These are phyloP conservation scores for Tricholoma saponaceum DNA, from an alignment of 768 basidiomycete species.

Conservation along the genomic window DNA sequence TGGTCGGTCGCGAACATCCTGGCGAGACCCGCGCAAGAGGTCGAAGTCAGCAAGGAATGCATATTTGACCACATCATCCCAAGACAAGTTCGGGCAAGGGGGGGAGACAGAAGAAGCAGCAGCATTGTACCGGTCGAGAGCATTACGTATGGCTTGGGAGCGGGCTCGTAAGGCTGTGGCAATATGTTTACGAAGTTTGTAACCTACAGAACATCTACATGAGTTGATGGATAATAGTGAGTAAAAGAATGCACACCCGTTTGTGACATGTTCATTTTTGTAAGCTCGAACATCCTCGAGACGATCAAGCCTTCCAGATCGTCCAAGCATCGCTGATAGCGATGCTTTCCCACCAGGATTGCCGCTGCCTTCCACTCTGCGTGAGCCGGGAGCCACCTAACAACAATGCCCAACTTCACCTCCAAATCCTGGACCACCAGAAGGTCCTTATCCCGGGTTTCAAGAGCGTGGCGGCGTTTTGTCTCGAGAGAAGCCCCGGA, in stretches of 20 bases:
- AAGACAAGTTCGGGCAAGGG: no score
- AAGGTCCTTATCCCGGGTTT: background rate
- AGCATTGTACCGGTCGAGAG: no score
- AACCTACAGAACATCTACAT: no score
- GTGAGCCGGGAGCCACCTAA: background rate
- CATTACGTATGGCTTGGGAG: no score
- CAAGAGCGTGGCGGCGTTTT: background rate
- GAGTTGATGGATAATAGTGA: no score
- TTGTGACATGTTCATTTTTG: slow-evolving; percentile 20
- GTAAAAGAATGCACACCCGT: slow-evolving; percentile 17
- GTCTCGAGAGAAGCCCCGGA: background rate
- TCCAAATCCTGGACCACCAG: background rate
- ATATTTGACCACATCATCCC: no score
- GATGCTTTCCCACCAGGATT: background rate
- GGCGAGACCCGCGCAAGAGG: no score
- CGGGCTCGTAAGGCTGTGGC: no score
- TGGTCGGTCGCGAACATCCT: no score
- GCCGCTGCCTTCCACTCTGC: background rate
- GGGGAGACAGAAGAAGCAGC: no score
- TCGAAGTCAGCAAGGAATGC: no score
- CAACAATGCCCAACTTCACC: background rate
- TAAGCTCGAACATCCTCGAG: slow-evolving; percentile 20
- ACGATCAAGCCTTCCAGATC: slow-evolving; percentile 15
- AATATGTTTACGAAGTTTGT: no score
- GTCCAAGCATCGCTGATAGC: background rate